Conservation (phyloP, 257 asterid species). For the Petrea volubilis region DNA sequence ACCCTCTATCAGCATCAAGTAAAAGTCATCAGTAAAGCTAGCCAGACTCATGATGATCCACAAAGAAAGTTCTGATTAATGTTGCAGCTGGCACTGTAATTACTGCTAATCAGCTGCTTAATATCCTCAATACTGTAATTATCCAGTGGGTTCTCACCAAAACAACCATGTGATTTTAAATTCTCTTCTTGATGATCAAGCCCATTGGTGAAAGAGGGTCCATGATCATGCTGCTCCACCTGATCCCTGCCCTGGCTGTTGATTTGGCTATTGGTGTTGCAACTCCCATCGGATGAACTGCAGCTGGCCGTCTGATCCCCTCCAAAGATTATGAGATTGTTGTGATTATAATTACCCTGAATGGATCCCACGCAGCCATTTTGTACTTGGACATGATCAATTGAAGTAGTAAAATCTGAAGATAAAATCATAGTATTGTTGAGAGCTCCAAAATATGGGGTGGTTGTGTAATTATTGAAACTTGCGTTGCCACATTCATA, state of each 20-base stretch:
- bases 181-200: constrained; percentile 24
- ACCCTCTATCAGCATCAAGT: not conserved
- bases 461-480: too few relatives aligned
- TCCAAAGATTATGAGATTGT: constrained; percentile 32
- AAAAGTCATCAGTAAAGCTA: too few relatives aligned
- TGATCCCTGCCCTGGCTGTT: too few relatives aligned
- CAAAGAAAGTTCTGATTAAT: constrained; percentile 38
- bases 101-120: constrained; percentile 64
- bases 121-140: constrained; percentile 65
- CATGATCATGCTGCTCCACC: not conserved
- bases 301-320: constrained; percentile 39
- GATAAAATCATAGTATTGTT: not conserved
- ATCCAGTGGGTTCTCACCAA: constrained; percentile 48
- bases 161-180: not conserved
- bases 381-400: not conserved
- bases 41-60: constrained; percentile 65
- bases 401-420: constrained; percentile 18
- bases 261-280: not conserved
- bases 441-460: not conserved
- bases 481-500: not conserved
- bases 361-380: constrained; percentile 5
- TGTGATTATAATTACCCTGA: constrained; percentile 12
- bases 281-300: constrained; percentile 53
- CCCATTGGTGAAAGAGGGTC: too few relatives aligned
- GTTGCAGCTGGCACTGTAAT: constrained; percentile 18